phyloP scores from a whole-genome alignment of 495 filamentous ascomycete species.

The Diplogelasinospora grovesii region DNA sequence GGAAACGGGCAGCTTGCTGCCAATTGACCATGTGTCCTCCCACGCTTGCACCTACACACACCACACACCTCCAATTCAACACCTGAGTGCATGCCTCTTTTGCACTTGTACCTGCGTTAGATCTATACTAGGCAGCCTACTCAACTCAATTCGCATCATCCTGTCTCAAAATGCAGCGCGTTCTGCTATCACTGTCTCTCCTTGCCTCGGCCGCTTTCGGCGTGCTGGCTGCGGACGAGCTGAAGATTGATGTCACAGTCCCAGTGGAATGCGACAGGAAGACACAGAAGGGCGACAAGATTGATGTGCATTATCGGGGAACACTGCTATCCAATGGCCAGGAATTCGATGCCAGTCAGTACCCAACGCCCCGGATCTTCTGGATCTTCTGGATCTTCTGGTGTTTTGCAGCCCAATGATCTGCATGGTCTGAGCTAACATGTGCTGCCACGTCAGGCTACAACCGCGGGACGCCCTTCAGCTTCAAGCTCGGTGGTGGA shows the following conservation, averaged over 20 bases:
- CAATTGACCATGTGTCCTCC: too few relatives aligned
- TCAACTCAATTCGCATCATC: background rate
- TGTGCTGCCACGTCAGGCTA: constrained; percentile 44
- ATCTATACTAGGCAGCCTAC: background rate
- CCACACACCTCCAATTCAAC: too few relatives aligned
- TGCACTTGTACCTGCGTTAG: background rate
- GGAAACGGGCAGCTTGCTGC: too few relatives aligned
- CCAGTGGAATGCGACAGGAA: constrained; percentile 62
- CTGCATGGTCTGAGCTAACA: constrained; percentile 13
- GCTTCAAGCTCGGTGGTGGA: constrained; percentile 69
- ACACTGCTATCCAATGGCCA: constrained; percentile 54
- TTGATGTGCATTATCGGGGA: constrained; percentile 83
- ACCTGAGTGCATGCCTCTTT: too few relatives aligned
- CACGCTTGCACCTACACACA: too few relatives aligned
- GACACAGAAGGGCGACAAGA: constrained; percentile 66
- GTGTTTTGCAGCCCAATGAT: background rate
- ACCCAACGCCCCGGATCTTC: background rate
- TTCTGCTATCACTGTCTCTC: constrained; percentile 50
- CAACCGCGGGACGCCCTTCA: constrained; percentile 66
- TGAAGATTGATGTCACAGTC: constrained; percentile 71
- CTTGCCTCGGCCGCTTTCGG: constrained; percentile 47
- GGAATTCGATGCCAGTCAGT: constrained; percentile 53
- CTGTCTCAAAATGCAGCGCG: constrained; percentile 43
- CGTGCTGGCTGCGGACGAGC: constrained; percentile 45
- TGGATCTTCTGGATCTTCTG: background rate